phyloP scores from a whole-genome alignment of 2,329 filamentous ascomycete genomes.

The Fusarium sp. region DNA sequence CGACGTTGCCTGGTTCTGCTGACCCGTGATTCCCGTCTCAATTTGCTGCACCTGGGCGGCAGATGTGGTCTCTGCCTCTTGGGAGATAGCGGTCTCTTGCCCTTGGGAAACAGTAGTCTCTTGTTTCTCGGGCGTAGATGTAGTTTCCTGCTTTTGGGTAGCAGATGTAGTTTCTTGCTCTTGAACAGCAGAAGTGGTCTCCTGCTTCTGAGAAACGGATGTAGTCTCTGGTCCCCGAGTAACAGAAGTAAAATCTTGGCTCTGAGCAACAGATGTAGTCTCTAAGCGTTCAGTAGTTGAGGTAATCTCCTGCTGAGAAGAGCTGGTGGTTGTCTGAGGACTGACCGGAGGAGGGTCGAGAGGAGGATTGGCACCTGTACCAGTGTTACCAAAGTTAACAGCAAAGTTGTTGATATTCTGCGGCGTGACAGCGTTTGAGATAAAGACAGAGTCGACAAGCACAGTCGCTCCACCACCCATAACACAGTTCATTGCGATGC shows the following conservation, averaged over 20 bases:
- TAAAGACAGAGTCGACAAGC: not conserved
- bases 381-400: not conserved
- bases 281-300: not conserved
- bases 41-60: not conserved
- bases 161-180: not conserved
- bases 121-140: too few species aligned
- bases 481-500: not conserved
- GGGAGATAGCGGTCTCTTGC: too few species aligned
- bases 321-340: not conserved
- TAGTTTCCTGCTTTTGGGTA: not conserved
- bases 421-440: not conserved
- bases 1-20: not conserved
- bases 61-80: not conserved
- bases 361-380: constrained; percentile 2
- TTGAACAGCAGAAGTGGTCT: not conserved
- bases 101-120: too few species aligned
- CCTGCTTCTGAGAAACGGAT: not conserved
- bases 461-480: constrained; percentile 6
- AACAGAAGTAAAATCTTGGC: too few species aligned
- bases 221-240: too few species aligned
- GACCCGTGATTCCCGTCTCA: not conserved
- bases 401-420: not conserved
- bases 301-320: not conserved
- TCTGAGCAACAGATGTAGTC: not conserved
- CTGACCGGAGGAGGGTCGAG: not conserved